These are phyloP conservation scores for Debaryomyces subglobosus DNA, from an alignment of 1,139 yeast genomes.

Conservation along the genomic window DNA sequence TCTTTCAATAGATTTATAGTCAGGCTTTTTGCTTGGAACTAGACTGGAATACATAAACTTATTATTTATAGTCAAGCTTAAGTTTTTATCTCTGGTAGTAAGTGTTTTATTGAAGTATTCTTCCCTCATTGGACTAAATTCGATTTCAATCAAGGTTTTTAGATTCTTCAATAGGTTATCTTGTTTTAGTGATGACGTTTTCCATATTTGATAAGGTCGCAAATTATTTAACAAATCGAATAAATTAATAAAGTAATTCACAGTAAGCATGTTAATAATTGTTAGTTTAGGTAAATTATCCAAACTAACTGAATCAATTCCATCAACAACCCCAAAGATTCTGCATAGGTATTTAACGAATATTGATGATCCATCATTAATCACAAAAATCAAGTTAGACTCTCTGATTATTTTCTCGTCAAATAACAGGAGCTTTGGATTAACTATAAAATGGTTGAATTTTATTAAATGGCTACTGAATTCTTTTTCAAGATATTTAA, in stretches of 20 bases:
- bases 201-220: constrained; percentile 47
- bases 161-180: constrained; percentile 28
- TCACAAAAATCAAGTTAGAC: constrained; percentile 36
- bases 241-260: constrained; percentile 43
- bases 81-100: constrained; percentile 2
- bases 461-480: constrained; percentile 17
- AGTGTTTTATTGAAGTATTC: constrained; percentile 2
- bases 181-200: constrained; percentile 37
- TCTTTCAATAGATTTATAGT: constrained; percentile 38
- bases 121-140: constrained; percentile 14
- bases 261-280: constrained; percentile 44
- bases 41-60: constrained; percentile 27
- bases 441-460: constrained; percentile 22
- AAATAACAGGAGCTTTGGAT: constrained; percentile 9
- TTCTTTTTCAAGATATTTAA: constrained; percentile 19
- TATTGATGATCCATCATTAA: constrained; percentile 44
- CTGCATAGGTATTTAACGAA: constrained; percentile 30
- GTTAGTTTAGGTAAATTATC: constrained; percentile 31
- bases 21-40: constrained; percentile 24
- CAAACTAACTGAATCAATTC: background rate
- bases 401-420: constrained; percentile 17
- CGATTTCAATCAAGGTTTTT: constrained; percentile 32
- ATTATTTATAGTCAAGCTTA: constrained; percentile 7
- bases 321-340: constrained; percentile 10
- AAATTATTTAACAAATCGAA: constrained; percentile 38